A percentile compares a stretch with the other conserved stretches of the same genome.
These are phyloP conservation scores for Panicum miliaceum DNA, from an alignment of 176 grass and related monocot genomes.

Conservation along the genomic window DNA sequence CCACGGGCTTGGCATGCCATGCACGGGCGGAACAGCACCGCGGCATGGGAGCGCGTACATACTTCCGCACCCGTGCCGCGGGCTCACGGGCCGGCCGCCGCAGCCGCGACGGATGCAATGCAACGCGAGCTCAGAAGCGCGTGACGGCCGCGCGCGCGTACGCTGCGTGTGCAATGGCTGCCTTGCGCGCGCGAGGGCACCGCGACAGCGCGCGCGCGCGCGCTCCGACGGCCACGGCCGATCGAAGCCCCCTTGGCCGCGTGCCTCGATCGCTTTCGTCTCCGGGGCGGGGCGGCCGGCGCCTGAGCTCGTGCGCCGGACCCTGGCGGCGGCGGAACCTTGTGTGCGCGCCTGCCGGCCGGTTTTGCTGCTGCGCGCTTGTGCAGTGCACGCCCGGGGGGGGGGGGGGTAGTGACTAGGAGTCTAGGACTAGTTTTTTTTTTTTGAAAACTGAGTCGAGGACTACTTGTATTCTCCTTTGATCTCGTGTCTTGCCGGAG, in stretches of 20 bases:
- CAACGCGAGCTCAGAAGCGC: background rate
- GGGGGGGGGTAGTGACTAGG: background rate
- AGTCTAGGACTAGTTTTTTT: no score
- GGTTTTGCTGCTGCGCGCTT: background rate
- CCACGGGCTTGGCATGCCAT: background rate
- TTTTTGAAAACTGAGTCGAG: no score
- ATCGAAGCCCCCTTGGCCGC: background rate
- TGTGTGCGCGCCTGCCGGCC: background rate
- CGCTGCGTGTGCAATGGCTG: background rate
- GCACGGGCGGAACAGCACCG: constrained; percentile 7
- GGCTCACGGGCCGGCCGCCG: background rate
- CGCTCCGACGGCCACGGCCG: background rate
- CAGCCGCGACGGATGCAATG: background rate
- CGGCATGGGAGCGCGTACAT: constrained; percentile 15
- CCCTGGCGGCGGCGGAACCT: background rate
- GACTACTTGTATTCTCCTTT: background rate
- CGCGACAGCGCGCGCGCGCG: background rate
- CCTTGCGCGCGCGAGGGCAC: constrained; percentile 30
- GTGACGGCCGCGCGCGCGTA: constrained; percentile 1
- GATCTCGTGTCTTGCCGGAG: background rate
- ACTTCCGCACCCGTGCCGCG: background rate
- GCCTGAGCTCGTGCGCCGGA: no score
- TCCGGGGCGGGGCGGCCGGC: no score
- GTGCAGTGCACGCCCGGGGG: no score
- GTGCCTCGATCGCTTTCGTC: background rate